Percentiles rank a stretch among this genome's conserved stretches.
Conservation (phyloP, 2,329 filamentous ascomycete species). For the Hypoxylon sp. region DNA sequence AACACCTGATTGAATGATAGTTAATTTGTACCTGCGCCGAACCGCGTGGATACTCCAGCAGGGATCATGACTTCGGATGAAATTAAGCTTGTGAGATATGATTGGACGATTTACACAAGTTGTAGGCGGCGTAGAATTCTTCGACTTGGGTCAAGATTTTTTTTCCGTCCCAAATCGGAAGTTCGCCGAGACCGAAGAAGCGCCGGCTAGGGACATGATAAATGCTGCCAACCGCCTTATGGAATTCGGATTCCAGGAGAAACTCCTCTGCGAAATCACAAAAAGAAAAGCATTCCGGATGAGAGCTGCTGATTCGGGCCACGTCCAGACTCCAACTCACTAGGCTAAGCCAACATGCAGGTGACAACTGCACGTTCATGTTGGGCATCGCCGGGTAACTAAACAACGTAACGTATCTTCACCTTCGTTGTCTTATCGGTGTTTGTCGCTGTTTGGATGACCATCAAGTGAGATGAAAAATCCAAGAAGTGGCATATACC, state of each 20-base stretch:
- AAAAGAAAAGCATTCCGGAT: conserved; percentile 26
- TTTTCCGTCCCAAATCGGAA: conserved; percentile 39
- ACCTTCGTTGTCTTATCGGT: conserved; percentile 22
- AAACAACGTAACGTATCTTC: conserved; percentile 44
- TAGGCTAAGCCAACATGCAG: conserved; percentile 28
- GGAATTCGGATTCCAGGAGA: conserved; percentile 29
- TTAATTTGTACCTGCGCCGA: conserved; percentile 50
- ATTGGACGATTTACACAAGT: conserved; percentile 35
- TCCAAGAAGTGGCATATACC: conserved; percentile 2
- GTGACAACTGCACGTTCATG: conserved; percentile 35
- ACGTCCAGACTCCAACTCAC: conserved; percentile 38
- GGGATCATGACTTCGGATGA: conserved; percentile 37
- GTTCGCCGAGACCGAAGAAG: conserved; percentile 41
- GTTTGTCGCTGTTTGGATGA: conserved; percentile 1
- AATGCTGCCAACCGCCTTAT: conserved; percentile 28
- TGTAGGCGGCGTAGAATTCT: conserved; percentile 21
- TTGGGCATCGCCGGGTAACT: conserved; percentile 22
- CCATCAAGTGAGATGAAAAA: conserved; percentile 8
- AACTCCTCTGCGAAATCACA: conserved; percentile 11
- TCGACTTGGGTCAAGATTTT: conserved; percentile 16
- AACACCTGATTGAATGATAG: conserved; percentile 49
- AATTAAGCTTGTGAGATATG: conserved; percentile 16
- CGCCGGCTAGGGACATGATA: conserved; percentile 40
- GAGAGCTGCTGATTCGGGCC: conserved; percentile 42
- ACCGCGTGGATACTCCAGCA: conserved; percentile 41